Conservation (phyloP, 176 grass and related monocot species). For the Eragrostis curvula region DNA sequence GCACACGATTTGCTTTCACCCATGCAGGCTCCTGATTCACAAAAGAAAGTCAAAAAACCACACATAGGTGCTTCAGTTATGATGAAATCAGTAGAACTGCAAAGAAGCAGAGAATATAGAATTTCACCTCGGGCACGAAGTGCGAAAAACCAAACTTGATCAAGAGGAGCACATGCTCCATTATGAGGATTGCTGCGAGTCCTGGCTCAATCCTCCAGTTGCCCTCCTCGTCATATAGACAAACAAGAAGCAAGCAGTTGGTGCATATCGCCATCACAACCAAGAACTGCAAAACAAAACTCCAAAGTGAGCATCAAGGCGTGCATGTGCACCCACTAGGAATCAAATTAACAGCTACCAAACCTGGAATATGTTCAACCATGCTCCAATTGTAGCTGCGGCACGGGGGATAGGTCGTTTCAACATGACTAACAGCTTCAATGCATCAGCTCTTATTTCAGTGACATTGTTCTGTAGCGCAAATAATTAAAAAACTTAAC, state of each 20-base stretch:
- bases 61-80: slow-evolving; percentile 15
- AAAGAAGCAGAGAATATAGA: slow-evolving; percentile 15
- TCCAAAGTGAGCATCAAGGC: slow-evolving; percentile 13
- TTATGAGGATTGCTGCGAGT: slow-evolving; percentile 84
- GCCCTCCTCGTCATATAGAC: slow-evolving; percentile 86
- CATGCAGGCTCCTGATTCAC: slow-evolving; percentile 82
- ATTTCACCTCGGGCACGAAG: slow-evolving; percentile 92
- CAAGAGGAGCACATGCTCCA: slow-evolving; percentile 92
- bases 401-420: slow-evolving; percentile 82
- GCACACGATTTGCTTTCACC: slow-evolving; percentile 79
- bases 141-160: slow-evolving; percentile 98
- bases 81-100: slow-evolving; percentile 6
- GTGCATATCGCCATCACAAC: slow-evolving; percentile 97
- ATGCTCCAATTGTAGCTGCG: slow-evolving; percentile 94
- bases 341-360: slow-evolving; percentile 28
- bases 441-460: slow-evolving; percentile 93
- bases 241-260: slow-evolving; percentile 96
- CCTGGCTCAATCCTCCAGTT: slow-evolving; percentile 97
- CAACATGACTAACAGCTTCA: slow-evolving; percentile 92
- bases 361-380: slow-evolving; percentile 99
- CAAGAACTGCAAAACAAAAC: slow-evolving; percentile 70
- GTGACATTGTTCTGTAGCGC: slow-evolving; percentile 84
- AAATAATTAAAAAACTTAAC: slow-evolving; percentile 4
- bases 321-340: neutral
- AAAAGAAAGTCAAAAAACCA: slow-evolving; percentile 33